Evolutionary conservation across 768 basidiomycete species (phyloP), one percentile per base, ranked within the genome.

Genomic region (Leucogyrophana mollusca): DNA sequence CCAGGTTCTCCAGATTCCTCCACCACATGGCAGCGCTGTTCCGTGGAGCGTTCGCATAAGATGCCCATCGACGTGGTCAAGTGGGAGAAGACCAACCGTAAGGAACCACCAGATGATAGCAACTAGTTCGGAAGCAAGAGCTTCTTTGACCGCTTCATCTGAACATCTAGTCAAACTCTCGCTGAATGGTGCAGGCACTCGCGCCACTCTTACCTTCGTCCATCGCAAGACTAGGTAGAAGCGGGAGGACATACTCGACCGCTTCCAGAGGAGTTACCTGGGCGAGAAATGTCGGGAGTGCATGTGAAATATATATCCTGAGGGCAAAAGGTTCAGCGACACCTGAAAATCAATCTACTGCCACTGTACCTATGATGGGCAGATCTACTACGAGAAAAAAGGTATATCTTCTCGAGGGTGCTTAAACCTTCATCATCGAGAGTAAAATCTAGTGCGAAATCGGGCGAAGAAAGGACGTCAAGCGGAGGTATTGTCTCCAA

Each of bases 81-180:
- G 36, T 45, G 37, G 33, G n/a, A 11, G 46, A 43, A 23, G 30
- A 52, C 62, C 46, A 53, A 82, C 83, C 45, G 84, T 80, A 56
- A 90, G 83, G 68, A 95, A 97, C 84, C 91, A 95, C 92, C 92
- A 96, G 39, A 96, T 79, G 54, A 95, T 80, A 40, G 78, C 70
- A 30, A 90, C 82, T 9, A 98, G 72, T 53, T 90, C 85, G 2
- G 81, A 75, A 1, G 90, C 85, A 18, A 96, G 80, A 5, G 90
- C 89, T 64, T 94, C 93, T 62, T 89, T 90, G 43, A 96, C 91
- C 36, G 75, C 64, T 58, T 95, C 93, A 50, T 95, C 93, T 91
- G 57, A 8, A 63, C 46, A 45, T 24, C 13, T 38, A 35, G 35
- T 24, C 14, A 30, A 8, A 10, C 13, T 36, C 24, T 45, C 22